These are phyloP conservation scores for Aspergillus ostianus DNA, from an alignment of 495 filamentous ascomycete genomes.

Conservation along the genomic window DNA sequence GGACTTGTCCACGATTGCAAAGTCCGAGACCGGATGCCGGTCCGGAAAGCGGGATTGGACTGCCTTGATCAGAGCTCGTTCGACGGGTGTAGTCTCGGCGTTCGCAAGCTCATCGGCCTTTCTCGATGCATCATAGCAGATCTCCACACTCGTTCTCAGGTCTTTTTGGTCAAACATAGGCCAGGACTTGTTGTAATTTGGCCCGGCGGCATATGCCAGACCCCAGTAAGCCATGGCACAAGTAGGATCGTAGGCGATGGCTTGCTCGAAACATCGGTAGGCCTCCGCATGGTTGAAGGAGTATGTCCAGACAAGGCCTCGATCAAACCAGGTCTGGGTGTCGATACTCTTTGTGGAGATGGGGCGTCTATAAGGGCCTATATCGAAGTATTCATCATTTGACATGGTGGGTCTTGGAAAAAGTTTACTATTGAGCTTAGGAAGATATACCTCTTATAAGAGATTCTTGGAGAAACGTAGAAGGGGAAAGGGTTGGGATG, in stretches of 20 bases:
- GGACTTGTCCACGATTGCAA: constrained; percentile 42
- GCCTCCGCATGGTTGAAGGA: constrained; percentile 66
- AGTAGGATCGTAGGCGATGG: no score
- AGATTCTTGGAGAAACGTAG: no score
- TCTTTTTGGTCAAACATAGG: constrained; percentile 52
- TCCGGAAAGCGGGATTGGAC: constrained; percentile 51
- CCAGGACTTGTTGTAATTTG: no score
- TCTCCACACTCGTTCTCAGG: constrained; percentile 34
- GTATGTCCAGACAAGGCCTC: constrained; percentile 60
- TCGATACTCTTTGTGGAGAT: constrained; percentile 43
- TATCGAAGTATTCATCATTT: neutral
- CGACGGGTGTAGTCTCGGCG: constrained; percentile 29
- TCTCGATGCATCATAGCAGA: constrained; percentile 37
- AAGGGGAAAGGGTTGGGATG: no score
- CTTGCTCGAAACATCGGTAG: constrained; percentile 25
- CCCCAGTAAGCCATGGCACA: no score
- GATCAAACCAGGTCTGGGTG: constrained; percentile 58
- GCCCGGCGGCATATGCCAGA: no score
- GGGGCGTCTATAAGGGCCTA: constrained; percentile 19
- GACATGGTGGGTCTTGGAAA: no score
- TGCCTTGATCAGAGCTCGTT: constrained; percentile 54
- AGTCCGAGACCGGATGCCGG: constrained; percentile 25
- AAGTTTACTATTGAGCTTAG: no score
- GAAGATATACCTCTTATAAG: no score
- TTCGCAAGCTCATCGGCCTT: constrained; percentile 32